phyloP scores from a whole-genome alignment of 2,329 filamentous ascomycete genomes.

The Microthyrium microscopicum region DNA sequence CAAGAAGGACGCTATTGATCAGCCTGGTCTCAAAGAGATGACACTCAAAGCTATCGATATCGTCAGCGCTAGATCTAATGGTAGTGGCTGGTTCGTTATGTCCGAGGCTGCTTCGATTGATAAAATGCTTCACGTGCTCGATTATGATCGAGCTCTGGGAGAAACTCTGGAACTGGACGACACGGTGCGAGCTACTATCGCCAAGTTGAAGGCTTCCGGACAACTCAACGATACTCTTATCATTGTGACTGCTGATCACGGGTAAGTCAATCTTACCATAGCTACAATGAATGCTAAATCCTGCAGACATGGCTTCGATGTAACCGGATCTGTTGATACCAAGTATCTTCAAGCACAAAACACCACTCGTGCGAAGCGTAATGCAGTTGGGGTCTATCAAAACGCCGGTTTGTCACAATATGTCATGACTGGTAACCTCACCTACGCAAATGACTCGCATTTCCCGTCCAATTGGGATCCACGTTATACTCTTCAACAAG shows the following conservation, averaged over 20 bases:
- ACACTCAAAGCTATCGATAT: slow-evolving; percentile 74
- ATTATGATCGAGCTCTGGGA: slow-evolving; percentile 72
- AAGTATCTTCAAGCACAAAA: slow-evolving; percentile 52
- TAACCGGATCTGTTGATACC: slow-evolving; percentile 69
- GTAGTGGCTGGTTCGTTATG: slow-evolving; percentile 77
- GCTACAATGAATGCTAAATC: too few relatives aligned
- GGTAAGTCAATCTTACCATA: too few relatives aligned
- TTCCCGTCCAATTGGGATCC: slow-evolving; percentile 79
- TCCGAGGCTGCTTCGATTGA: slow-evolving; percentile 72
- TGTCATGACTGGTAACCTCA: slow-evolving; percentile 40
- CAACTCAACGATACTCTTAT: slow-evolving; percentile 61
- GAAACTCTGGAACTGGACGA: slow-evolving; percentile 78
- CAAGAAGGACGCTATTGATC: slow-evolving; percentile 47
- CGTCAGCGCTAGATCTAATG: slow-evolving; percentile 45
- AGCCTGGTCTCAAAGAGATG: slow-evolving; percentile 79
- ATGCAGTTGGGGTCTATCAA: slow-evolving; percentile 57
- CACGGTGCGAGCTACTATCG: slow-evolving; percentile 58
- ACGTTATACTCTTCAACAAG: slow-evolving; percentile 62
- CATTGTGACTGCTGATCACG: slow-evolving; percentile 73
- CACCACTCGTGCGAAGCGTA: slow-evolving; percentile 55
- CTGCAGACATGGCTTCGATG: slow-evolving; percentile 78
- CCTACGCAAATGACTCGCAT: slow-evolving; percentile 54
- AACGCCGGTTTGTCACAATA: slow-evolving; percentile 64
- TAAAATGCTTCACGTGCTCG: slow-evolving; percentile 76
- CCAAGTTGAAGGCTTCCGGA: slow-evolving; percentile 47